Conservation (phyloP, 31 red algal genomes). For the Odonthalia washingtoniensis region DNA sequence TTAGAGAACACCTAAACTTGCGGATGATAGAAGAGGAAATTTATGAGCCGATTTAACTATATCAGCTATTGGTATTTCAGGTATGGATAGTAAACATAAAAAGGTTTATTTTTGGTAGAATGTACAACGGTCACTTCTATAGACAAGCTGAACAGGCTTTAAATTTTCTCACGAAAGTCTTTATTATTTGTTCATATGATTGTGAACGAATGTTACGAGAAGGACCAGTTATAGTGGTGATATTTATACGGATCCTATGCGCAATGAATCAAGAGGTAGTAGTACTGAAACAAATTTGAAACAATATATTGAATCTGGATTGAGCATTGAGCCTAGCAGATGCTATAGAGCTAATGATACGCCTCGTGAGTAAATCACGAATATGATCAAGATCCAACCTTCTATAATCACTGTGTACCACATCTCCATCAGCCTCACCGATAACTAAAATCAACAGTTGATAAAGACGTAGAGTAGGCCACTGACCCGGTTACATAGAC, state of each 20-base stretch:
- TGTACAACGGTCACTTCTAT: slow-evolving; percentile 4
- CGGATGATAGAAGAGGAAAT: slow-evolving; percentile 7
- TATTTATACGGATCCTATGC: slow-evolving; percentile 71
- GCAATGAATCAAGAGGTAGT: slow-evolving; percentile 43
- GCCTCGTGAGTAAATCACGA: no score
- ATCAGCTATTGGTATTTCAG: slow-evolving; percentile 42
- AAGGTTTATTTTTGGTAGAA: slow-evolving; percentile 41
- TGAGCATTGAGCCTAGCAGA: slow-evolving; percentile 43
- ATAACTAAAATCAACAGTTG: no score
- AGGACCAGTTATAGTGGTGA: slow-evolving; percentile 23
- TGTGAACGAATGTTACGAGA: slow-evolving; percentile 39
- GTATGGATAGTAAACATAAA: background rate
- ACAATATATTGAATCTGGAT: slow-evolving; percentile 72
- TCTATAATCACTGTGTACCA: no score
- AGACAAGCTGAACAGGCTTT: slow-evolving; percentile 27
- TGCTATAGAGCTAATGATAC: slow-evolving; percentile 33
- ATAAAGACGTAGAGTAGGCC: no score
- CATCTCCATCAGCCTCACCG: no score
- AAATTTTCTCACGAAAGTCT: slow-evolving; percentile 9
- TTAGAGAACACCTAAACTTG: background rate
- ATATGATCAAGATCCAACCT: no score
- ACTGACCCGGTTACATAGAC: no score
- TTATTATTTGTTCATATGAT: slow-evolving; percentile 26
- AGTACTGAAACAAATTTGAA: slow-evolving; percentile 28
- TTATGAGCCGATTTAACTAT: slow-evolving; percentile 51